A percentile compares a stretch with the other conserved stretches of the same genome.
phyloP scores from a whole-genome alignment of 768 basidiomycete genomes.

The Rhodotorula babjevae region DNA sequence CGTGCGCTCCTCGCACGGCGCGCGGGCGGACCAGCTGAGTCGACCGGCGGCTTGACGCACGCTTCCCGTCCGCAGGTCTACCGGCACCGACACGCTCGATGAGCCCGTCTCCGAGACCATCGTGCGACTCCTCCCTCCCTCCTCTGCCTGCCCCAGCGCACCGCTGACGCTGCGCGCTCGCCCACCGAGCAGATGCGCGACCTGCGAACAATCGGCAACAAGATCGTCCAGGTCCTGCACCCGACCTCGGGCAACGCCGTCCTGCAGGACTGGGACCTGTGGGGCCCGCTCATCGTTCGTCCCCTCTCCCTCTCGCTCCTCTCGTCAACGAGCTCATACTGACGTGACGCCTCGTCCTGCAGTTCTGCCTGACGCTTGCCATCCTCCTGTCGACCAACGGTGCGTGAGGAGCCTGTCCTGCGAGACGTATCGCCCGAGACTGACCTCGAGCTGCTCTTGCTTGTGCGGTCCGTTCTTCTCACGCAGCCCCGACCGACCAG shows the following conservation, averaged over 20 bases:
- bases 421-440: not conserved
- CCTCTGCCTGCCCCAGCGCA: not conserved
- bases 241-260: constrained; percentile 72
- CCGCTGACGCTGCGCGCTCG: not conserved
- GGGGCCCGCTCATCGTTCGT: constrained; percentile 73
- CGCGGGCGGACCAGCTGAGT: no score
- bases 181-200: constrained; percentile 72
- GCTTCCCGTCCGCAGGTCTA: no score
- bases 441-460: not conserved
- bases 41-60: no score
- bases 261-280: constrained; percentile 91
- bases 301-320: constrained; percentile 8
- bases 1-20: no score
- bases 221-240: constrained; percentile 88
- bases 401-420: constrained; percentile 35
- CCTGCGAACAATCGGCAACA: constrained; percentile 80
- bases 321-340: constrained; percentile 43
- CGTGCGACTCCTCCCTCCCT: constrained; percentile 52
- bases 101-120: constrained; percentile 86
- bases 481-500: constrained; percentile 73
- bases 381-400: constrained; percentile 83
- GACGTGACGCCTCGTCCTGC: constrained; percentile 34
- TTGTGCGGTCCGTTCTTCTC: no score
- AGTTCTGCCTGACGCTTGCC: constrained; percentile 67
- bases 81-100: constrained; percentile 83